Conservation (phyloP, 1,139 yeast genomes). For the Suzukiozyma palmioleophila region DNA sequence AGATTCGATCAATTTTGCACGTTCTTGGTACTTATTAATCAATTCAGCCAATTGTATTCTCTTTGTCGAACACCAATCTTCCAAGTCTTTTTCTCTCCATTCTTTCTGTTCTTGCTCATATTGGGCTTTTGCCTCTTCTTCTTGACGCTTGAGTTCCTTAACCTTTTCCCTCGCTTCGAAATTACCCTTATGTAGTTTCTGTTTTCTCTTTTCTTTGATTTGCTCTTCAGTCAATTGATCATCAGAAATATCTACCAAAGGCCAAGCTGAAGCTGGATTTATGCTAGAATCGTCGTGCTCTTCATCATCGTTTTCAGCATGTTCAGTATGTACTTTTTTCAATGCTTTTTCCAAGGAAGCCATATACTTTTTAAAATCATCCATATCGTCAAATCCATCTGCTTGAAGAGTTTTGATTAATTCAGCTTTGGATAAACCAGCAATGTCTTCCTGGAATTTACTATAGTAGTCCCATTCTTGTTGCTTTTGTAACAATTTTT, state of each 20-base stretch:
- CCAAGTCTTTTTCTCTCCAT: slow-evolving; percentile 73
- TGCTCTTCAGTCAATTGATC: slow-evolving; percentile 77
- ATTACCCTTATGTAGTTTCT: slow-evolving; percentile 76
- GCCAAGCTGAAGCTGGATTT: slow-evolving; percentile 60
- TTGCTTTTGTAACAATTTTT: slow-evolving; percentile 76
- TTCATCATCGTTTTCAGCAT: slow-evolving; percentile 48
- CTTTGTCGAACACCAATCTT: slow-evolving; percentile 75
- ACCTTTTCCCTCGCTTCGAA: slow-evolving; percentile 85
- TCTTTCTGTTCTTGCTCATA: slow-evolving; percentile 59
- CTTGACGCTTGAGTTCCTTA: slow-evolving; percentile 62
- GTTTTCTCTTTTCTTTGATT: slow-evolving; percentile 82
- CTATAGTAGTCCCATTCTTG: slow-evolving; percentile 72
- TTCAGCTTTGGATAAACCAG: slow-evolving; percentile 39
- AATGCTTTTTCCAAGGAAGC: slow-evolving; percentile 64
- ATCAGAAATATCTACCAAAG: slow-evolving; percentile 79
- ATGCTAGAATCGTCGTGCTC: slow-evolving; percentile 41
- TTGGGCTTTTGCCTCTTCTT: slow-evolving; percentile 51
- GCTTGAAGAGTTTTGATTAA: slow-evolving; percentile 48
- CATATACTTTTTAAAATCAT: slow-evolving; percentile 67
- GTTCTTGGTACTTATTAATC: slow-evolving; percentile 58
- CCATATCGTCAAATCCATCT: slow-evolving; percentile 76
- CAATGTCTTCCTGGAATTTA: slow-evolving; percentile 51
- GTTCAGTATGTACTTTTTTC: slow-evolving; percentile 63
- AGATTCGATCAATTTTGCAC: slow-evolving; percentile 68
- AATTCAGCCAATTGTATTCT: slow-evolving; percentile 56